A percentile compares a stretch with the other conserved stretches of the same genome.
Evolutionary conservation across 345 rosid genomes (phyloP).

Genomic region (Erodium maritimum): DNA sequence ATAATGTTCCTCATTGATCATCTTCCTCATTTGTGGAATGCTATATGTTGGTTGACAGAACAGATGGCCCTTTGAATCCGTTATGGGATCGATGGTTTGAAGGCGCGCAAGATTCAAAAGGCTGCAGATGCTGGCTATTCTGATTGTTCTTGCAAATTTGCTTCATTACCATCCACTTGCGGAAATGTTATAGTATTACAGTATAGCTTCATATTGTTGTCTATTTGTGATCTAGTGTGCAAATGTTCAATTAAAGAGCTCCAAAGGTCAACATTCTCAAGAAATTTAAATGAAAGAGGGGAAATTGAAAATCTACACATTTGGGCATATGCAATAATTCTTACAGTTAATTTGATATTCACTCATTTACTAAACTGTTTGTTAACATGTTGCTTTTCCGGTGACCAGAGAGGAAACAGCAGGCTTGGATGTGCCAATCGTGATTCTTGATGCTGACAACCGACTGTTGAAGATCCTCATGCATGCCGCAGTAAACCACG

Average conservation of each 20-base stretch:
- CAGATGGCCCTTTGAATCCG: slow-evolving; percentile 49
- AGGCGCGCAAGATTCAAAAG: slow-evolving; percentile 43
- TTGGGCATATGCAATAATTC: slow-evolving; percentile 4
- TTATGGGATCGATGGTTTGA: slow-evolving; percentile 94
- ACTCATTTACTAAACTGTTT: background rate
- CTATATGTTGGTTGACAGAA: slow-evolving; percentile 27
- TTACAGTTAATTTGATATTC: slow-evolving; percentile 10
- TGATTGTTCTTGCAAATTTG: slow-evolving; percentile 11
- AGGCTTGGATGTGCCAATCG: slow-evolving; percentile 97
- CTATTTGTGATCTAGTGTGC: slow-evolving; percentile 7
- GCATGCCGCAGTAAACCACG: slow-evolving; percentile 74
- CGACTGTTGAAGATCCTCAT: slow-evolving; percentile 59
- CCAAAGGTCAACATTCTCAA: slow-evolving; percentile 7
- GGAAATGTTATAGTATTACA: background rate
- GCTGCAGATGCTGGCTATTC: slow-evolving; percentile 72
- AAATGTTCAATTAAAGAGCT: slow-evolving; percentile 12
- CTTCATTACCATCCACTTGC: background rate
- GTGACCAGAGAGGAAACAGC: slow-evolving; percentile 79
- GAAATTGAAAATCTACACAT: slow-evolving; percentile 13
- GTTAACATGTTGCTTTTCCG: slow-evolving; percentile 54
- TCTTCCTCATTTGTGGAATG: background rate
- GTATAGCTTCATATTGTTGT: background rate
- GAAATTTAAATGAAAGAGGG: slow-evolving; percentile 4
- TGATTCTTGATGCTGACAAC: slow-evolving; percentile 84
- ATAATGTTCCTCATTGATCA: background rate